Evolutionary conservation across 306 rosid genomes (phyloP).

Genomic region (Fragaria vesca): DNA sequence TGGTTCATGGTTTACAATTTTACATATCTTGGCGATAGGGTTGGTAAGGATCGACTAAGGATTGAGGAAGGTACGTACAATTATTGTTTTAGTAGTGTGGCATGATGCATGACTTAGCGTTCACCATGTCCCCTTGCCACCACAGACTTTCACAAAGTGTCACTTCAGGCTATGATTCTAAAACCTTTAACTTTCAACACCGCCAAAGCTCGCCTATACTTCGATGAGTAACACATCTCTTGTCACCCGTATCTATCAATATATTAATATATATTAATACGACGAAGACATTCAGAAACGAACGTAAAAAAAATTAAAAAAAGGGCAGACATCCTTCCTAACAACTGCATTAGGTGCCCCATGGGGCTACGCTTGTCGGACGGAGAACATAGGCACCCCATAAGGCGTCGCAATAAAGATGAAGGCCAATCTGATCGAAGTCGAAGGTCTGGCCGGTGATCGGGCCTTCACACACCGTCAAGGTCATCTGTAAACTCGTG

Average conservation of each 20-base stretch:
- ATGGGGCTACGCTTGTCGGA: not conserved
- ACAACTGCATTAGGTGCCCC: not conserved
- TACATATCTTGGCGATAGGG: not conserved
- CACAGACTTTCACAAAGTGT: not conserved
- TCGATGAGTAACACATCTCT: no score
- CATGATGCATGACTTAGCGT: not conserved
- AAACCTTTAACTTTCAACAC: not conserved
- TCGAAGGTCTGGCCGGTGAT: not conserved
- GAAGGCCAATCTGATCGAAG: no score
- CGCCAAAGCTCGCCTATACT: no score
- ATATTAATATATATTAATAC: no score
- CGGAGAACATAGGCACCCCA: not conserved
- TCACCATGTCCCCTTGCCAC: not conserved
- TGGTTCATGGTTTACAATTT: not conserved
- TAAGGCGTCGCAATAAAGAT: no score
- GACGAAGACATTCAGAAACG: no score
- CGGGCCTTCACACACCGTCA: no score
- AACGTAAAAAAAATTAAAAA: no score
- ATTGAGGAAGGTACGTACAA: conserved; percentile 15
- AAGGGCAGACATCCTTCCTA: no score
- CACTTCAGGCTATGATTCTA: not conserved
- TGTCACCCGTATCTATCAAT: no score
- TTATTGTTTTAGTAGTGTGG: not conserved
- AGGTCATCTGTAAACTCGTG: no score
- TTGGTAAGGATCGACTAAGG: conserved; percentile 4